phyloP scores from a whole-genome alignment of 352 stramenopile genomes.

The Halophytophthora polymorphica region DNA sequence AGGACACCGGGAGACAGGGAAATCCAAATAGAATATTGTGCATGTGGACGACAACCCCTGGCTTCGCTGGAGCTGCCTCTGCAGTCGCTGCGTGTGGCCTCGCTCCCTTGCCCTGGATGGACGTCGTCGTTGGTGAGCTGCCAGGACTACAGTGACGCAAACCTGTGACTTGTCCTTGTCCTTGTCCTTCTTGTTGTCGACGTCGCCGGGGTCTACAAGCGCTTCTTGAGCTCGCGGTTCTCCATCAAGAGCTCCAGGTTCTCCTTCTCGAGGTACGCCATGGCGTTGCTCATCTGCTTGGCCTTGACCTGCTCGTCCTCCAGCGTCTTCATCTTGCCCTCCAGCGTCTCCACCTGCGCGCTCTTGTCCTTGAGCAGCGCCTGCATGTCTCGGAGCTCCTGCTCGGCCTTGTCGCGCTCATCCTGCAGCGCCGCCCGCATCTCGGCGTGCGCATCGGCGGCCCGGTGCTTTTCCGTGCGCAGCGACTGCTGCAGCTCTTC shows the following conservation, averaged over 20 bases:
- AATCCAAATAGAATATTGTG: slow-evolving; percentile 39
- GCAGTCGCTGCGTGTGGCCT: slow-evolving; percentile 28
- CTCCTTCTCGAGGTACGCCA: slow-evolving; percentile 65
- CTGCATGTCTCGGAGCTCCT: slow-evolving; percentile 54
- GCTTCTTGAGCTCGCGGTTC: slow-evolving; percentile 55
- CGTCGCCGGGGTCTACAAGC: slow-evolving; percentile 31
- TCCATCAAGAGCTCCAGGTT: slow-evolving; percentile 65
- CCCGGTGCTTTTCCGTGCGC: slow-evolving; percentile 32
- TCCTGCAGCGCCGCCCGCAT: slow-evolving; percentile 34
- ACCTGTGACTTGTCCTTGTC: slow-evolving; percentile 7
- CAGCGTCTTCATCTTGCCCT: slow-evolving; percentile 27
- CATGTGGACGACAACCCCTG: slow-evolving; percentile 15
- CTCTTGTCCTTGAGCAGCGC: slow-evolving; percentile 45
- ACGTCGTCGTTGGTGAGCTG: background rate
- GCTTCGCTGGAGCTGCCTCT: slow-evolving; percentile 16
- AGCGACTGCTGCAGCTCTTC: slow-evolving; percentile 37
- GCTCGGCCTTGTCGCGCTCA: slow-evolving; percentile 43
- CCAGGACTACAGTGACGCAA: background rate
- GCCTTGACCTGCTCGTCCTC: slow-evolving; percentile 24
- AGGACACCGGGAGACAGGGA: slow-evolving; percentile 10
- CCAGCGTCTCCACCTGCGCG: slow-evolving; percentile 36
- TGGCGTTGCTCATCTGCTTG: slow-evolving; percentile 33
- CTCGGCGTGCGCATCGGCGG: slow-evolving; percentile 20
- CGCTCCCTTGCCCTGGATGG: no score
- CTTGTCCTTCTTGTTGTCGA: slow-evolving; percentile 5